phyloP scores from a whole-genome alignment of 2,329 filamentous ascomycete genomes.

The Fusarium pseudograminearum region DNA sequence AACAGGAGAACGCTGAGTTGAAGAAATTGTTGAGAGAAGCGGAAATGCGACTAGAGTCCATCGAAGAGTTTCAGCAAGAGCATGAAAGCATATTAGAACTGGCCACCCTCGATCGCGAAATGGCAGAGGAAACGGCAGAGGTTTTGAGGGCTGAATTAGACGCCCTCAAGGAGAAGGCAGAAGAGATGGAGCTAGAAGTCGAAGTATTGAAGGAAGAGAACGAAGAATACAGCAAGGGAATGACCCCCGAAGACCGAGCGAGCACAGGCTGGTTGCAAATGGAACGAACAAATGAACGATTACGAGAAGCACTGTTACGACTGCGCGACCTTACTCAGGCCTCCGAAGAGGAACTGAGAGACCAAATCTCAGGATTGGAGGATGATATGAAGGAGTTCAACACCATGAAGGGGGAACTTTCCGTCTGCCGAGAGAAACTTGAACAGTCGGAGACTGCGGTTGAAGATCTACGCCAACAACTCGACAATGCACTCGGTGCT shows the following conservation, averaged over 20 bases:
- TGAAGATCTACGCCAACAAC: constrained; percentile 88
- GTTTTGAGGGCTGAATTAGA: constrained; percentile 84
- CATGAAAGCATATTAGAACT: constrained; percentile 88
- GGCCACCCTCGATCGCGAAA: constrained; percentile 89
- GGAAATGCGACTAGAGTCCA: constrained; percentile 72
- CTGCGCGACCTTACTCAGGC: constrained; percentile 90
- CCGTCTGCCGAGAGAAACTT: constrained; percentile 78
- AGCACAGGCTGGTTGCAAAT: constrained; percentile 91
- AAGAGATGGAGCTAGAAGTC: constrained; percentile 88
- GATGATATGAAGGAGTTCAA: constrained; percentile 77
- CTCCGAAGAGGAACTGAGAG: constrained; percentile 81
- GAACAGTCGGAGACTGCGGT: constrained; percentile 78
- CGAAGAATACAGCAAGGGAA: constrained; percentile 82
- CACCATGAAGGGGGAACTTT: constrained; percentile 75
- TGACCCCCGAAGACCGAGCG: constrained; percentile 87
- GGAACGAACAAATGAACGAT: constrained; percentile 88
- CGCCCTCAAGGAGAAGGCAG: constrained; percentile 76
- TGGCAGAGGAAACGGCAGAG: constrained; percentile 94
- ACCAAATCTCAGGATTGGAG: constrained; percentile 79
- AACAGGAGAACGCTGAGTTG: constrained; percentile 81
- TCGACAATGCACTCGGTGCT: constrained; percentile 87
- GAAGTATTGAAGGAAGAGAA: constrained; percentile 92
- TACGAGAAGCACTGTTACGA: constrained; percentile 85
- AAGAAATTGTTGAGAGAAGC: constrained; percentile 83
- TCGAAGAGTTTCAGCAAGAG: constrained; percentile 82